Percentiles rank a stretch among this genome's conserved stretches.
phyloP scores from a whole-genome alignment of 2,329 filamentous ascomycete species.

The Xylaria sp. region DNA sequence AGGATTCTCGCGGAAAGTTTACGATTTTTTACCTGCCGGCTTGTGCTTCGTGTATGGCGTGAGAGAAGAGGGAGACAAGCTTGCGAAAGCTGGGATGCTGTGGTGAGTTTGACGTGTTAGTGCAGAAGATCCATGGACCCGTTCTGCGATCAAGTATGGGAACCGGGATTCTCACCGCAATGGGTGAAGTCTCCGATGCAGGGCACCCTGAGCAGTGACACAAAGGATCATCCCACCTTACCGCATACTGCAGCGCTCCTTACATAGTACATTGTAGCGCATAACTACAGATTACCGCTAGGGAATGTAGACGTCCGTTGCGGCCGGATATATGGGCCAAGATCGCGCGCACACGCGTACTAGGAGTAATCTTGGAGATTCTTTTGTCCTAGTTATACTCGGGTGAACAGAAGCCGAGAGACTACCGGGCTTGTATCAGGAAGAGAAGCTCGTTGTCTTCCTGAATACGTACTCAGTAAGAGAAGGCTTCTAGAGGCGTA shows the following conservation, averaged over 20 bases:
- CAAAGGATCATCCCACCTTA: slow-evolving; percentile 33
- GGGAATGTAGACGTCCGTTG: slow-evolving; percentile 23
- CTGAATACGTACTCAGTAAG: not conserved
- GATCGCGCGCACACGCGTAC: slow-evolving; percentile 9
- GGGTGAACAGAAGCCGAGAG: slow-evolving; percentile 6
- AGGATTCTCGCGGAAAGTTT: slow-evolving; percentile 17
- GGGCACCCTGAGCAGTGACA: slow-evolving; percentile 30
- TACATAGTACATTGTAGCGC: slow-evolving; percentile 16
- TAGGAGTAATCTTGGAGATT: not conserved
- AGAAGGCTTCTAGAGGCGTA: slow-evolving; percentile 7
- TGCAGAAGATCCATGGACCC: slow-evolving; percentile 34
- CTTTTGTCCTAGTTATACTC: not conserved
- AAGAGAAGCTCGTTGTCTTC: not conserved
- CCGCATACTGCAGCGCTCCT: slow-evolving; percentile 22
- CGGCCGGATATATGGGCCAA: slow-evolving; percentile 27
- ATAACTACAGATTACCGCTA: slow-evolving; percentile 17
- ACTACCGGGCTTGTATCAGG: not conserved
- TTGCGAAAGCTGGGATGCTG: slow-evolving; percentile 22
- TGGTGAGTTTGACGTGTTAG: slow-evolving; percentile 34
- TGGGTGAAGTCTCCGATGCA: slow-evolving; percentile 39
- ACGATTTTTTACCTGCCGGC: slow-evolving; percentile 29
- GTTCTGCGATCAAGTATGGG: slow-evolving; percentile 24
- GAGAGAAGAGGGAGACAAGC: slow-evolving; percentile 4
- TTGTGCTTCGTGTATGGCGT: slow-evolving; percentile 15
- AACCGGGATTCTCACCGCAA: slow-evolving; percentile 32